Conservation (phyloP, 441 rosid genomes). For the Hura crepitans region DNA sequence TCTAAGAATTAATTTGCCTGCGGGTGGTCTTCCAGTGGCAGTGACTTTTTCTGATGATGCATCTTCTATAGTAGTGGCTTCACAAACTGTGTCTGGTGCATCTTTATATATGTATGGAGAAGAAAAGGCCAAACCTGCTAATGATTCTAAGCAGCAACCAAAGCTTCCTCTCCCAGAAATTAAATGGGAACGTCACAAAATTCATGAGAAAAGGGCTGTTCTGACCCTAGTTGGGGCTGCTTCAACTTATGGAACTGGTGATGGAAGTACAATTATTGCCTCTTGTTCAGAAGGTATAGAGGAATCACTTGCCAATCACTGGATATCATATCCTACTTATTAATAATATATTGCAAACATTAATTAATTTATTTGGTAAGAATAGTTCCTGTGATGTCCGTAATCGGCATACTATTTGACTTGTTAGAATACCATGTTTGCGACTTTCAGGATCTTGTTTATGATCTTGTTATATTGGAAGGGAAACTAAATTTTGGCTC, state of each 20-base stretch:
- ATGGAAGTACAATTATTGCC: conserved; percentile 77
- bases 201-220: conserved; percentile 60
- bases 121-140: conserved; percentile 49
- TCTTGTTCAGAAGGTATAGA: conserved; percentile 92
- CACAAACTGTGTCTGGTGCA: conserved; percentile 54
- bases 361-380: background rate
- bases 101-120: conserved; percentile 88
- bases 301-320: background rate
- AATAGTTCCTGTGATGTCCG: background rate
- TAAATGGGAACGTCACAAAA: conserved; percentile 83
- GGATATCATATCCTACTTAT: background rate
- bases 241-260: conserved; percentile 80
- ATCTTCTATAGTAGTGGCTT: conserved; percentile 76
- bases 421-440: background rate
- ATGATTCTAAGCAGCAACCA: conserved; percentile 55
- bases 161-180: conserved; percentile 82
- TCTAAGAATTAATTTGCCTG: conserved; percentile 70
- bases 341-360: background rate
- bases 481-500: too few relatives aligned
- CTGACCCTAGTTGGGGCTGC: conserved; percentile 62
- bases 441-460: background rate
- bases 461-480: too few relatives aligned
- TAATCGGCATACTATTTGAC: background rate
- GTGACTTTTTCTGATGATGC: conserved; percentile 71
- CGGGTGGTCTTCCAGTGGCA: conserved; percentile 86